Conservation (phyloP, 2,329 filamentous ascomycete species). For the Arthrinium puccinioides region DNA sequence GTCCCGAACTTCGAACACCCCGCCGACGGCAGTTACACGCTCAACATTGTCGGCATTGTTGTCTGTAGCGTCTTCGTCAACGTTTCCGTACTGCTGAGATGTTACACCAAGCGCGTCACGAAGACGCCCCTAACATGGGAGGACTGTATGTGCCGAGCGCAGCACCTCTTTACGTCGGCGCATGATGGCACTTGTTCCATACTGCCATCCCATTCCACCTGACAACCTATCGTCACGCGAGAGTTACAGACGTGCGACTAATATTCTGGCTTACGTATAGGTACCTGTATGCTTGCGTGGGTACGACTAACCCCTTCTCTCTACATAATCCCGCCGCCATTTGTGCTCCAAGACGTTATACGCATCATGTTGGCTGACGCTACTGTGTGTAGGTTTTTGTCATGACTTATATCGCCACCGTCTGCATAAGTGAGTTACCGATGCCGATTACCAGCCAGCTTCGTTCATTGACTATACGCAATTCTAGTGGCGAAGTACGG, state of each 20-base stretch:
- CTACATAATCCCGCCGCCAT: neutral
- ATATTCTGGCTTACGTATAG: constrained; percentile 1
- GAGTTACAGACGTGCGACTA: neutral
- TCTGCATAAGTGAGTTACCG: constrained; percentile 5
- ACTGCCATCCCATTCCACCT: too few species aligned
- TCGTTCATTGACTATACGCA: neutral
- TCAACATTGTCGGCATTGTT: constrained; percentile 8
- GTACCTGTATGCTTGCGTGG: constrained; percentile 10
- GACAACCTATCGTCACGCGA: neutral
- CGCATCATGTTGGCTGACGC: neutral
- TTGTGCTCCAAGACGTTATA: neutral
- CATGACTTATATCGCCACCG: constrained; percentile 2
- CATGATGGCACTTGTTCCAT: too few species aligned
- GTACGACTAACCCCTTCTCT: neutral
- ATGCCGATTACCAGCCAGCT: too few species aligned
- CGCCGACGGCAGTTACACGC: constrained; percentile 6
- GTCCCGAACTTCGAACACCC: constrained; percentile 13
- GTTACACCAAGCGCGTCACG: constrained; percentile 10
- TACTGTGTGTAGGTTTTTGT: neutral
- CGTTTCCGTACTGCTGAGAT: constrained; percentile 9
- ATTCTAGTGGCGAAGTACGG: constrained; percentile 13
- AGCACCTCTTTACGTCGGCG: too few species aligned
- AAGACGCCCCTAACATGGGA: constrained; percentile 5
- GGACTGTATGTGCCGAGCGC: constrained; percentile 4
- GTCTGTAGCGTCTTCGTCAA: constrained; percentile 9